These are phyloP conservation scores for Fusarium foetens DNA, from an alignment of 2,329 filamentous ascomycete genomes.

Conservation along the genomic window DNA sequence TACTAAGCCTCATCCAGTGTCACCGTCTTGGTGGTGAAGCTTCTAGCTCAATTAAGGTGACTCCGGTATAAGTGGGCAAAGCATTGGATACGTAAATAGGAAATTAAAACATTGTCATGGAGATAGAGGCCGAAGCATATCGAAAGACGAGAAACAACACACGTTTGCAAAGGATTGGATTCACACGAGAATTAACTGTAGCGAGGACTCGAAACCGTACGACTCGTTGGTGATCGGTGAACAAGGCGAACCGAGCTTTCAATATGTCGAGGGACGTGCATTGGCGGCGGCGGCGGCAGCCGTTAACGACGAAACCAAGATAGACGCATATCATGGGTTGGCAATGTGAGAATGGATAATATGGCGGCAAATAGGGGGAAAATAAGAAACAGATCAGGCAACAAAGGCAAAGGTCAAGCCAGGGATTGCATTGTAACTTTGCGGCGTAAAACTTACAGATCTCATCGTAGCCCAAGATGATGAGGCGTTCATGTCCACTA, in stretches of 20 bases:
- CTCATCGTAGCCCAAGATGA: constrained; percentile 16
- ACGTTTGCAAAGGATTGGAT: neutral
- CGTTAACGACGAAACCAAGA: constrained; percentile 13
- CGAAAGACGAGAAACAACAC: constrained; percentile 12
- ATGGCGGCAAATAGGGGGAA: constrained; percentile 15
- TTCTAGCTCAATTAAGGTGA: constrained; percentile 35
- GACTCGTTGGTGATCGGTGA: constrained; percentile 21
- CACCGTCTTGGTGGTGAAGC: constrained; percentile 29
- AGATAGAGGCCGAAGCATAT: constrained; percentile 21
- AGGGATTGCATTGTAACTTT: neutral
- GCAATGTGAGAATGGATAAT: constrained; percentile 4
- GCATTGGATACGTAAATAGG: constrained; percentile 20
- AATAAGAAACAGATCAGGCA: constrained; percentile 5
- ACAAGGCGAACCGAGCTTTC: constrained; percentile 29
- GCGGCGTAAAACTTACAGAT: constrained; percentile 15
- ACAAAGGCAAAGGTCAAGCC: constrained; percentile 1
- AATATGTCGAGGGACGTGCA: constrained; percentile 21
- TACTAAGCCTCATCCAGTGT: constrained; percentile 31
- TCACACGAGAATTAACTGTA: neutral
- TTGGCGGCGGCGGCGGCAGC: constrained; percentile 17
- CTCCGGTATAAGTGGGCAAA: constrained; percentile 36
- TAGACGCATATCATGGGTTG: neutral
- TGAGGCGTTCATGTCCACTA: constrained; percentile 12
- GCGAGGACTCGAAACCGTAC: constrained; percentile 24
- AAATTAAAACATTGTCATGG: constrained; percentile 15